Evolutionary conservation across 306 rosid genomes (phyloP).

Genomic region (Abrus precatorius): DNA sequence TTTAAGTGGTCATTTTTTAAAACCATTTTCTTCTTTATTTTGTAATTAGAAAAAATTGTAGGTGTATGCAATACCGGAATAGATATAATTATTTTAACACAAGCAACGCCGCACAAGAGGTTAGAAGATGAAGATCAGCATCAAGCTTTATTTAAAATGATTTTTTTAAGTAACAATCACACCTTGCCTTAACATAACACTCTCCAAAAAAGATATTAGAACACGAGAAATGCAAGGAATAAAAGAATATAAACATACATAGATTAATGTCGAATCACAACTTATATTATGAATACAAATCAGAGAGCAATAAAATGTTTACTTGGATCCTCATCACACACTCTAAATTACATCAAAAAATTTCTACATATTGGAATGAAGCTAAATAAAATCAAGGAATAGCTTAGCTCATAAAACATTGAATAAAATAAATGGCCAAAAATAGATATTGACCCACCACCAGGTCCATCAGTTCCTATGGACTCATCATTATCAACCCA

Average conservation of each 20-base stretch:
- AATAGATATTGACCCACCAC: constrained; percentile 44
- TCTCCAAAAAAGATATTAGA: not conserved
- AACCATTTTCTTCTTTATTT: too few relatives aligned
- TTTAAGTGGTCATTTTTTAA: too few relatives aligned
- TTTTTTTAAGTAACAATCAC: not conserved
- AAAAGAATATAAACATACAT: constrained; percentile 48
- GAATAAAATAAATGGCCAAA: constrained; percentile 26
- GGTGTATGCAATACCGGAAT: too few relatives aligned
- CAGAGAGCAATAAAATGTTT: constrained; percentile 26
- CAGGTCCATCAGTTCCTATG: constrained; percentile 34
- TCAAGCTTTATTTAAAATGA: not conserved
- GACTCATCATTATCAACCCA: constrained; percentile 41
- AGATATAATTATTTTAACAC: too few relatives aligned
- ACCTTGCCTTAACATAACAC: not conserved
- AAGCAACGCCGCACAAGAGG: too few relatives aligned
- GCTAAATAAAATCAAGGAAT: constrained; percentile 36
- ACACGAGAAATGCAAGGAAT: constrained; percentile 32
- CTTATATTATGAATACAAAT: constrained; percentile 9
- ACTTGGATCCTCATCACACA: constrained; percentile 38
- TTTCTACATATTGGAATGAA: constrained; percentile 40
- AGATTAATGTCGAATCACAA: constrained; percentile 29
- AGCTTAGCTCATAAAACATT: constrained; percentile 28
- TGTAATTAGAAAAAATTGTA: too few relatives aligned
- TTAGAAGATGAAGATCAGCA: not conserved
- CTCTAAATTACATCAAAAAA: constrained; percentile 43